These are phyloP conservation scores for Panicum virgatum DNA, from an alignment of 202 grass and related monocot genomes.

Conservation along the genomic window DNA sequence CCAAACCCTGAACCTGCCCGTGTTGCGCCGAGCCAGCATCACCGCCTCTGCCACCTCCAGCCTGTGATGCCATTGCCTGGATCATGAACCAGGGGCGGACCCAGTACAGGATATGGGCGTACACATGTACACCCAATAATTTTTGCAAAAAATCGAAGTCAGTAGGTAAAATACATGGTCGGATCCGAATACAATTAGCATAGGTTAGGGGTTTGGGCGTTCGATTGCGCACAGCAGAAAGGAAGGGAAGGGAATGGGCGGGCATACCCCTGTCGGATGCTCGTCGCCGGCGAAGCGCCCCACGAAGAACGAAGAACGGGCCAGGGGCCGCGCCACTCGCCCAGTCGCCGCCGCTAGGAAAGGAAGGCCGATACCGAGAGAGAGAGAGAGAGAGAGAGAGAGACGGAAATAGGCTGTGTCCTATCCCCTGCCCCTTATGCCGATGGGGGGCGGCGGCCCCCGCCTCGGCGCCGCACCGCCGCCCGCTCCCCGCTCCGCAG, in stretches of 20 bases:
- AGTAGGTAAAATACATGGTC: neutral
- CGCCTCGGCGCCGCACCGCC: no score
- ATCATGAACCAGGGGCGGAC: slow-evolving; percentile 33
- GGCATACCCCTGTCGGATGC: neutral
- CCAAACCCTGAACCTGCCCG: slow-evolving; percentile 46
- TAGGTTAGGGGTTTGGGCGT: neutral
- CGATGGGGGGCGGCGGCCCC: no score
- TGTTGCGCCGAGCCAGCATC: slow-evolving; percentile 30
- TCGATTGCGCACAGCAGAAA: neutral
- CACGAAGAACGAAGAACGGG: neutral
- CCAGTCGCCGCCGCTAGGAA: neutral
- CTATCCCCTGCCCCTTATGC: no score
- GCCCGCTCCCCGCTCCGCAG: no score
- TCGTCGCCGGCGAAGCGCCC: neutral
- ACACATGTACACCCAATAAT: neutral
- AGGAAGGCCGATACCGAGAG: neutral
- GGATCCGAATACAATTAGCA: neutral
- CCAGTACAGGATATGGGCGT: neutral
- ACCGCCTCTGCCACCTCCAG: slow-evolving; percentile 37
- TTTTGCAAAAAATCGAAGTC: neutral
- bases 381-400: neutral
- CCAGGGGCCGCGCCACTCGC: neutral
- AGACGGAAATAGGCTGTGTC: no score
- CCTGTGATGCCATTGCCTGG: slow-evolving; percentile 63
- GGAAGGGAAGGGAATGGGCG: neutral